These are phyloP conservation scores for Solanum hybrid DNA, from an alignment of 305 asterid genomes.

Conservation along the genomic window DNA sequence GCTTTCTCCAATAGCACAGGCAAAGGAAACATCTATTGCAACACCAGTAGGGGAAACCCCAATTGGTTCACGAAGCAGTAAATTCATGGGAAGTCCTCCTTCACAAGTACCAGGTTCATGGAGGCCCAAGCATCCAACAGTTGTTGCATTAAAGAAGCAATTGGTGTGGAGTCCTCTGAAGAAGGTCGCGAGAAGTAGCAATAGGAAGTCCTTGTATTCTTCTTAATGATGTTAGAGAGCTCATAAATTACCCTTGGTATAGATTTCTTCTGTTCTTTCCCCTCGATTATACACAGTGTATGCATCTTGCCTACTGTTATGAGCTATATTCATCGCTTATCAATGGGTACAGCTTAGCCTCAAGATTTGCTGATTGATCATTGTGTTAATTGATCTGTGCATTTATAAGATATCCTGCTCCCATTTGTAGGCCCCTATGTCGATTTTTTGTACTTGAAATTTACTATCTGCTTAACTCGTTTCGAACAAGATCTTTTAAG, in stretches of 20 bases:
- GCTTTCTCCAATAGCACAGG: conserved; percentile 48
- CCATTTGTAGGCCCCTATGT: background rate
- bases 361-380: background rate
- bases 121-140: conserved; percentile 90
- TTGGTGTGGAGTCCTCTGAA: conserved; percentile 86
- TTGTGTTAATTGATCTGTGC: background rate
- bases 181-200: conserved; percentile 41
- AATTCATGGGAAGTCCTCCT: conserved; percentile 71
- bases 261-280: background rate
- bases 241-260: background rate
- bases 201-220: conserved; percentile 38
- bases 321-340: background rate
- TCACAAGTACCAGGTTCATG: conserved; percentile 53
- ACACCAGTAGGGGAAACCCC: conserved; percentile 43
- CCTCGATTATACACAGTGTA: conserved; percentile 8
- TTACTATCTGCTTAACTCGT: background rate
- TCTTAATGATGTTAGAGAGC: conserved; percentile 5
- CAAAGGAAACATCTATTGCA: conserved; percentile 16
- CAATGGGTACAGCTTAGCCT: background rate
- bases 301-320: conserved; percentile 20
- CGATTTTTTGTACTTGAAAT: background rate
- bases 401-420: background rate
- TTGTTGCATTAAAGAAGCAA: conserved; percentile 70
- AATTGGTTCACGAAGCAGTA: conserved; percentile 47
- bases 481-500: background rate